Percentiles rank a stretch among this genome's conserved stretches.
phyloP scores from a whole-genome alignment of 768 basidiomycete species.

The Boletus tomentosulus region DNA sequence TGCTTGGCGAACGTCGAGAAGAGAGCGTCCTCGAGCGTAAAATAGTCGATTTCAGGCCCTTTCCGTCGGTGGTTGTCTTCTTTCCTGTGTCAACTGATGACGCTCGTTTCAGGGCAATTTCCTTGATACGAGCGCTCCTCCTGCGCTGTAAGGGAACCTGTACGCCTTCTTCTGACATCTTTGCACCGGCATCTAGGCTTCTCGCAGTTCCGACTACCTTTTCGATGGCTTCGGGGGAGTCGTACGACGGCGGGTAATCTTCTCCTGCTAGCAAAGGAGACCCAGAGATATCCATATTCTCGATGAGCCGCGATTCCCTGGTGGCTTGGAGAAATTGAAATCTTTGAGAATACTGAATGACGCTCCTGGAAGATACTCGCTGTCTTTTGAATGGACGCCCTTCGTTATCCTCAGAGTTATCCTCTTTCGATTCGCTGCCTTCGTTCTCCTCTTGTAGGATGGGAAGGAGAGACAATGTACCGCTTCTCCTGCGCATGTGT shows the following conservation, averaged over 20 bases:
- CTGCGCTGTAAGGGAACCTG: conserved; percentile 10
- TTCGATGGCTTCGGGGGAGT: not conserved
- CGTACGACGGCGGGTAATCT: not conserved
- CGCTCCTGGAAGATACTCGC: conserved; percentile 2
- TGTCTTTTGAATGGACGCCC: conserved; percentile 22
- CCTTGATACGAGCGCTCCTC: conserved; percentile 24
- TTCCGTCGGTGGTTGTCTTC: not conserved
- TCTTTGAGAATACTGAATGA: not conserved
- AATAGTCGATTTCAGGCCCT: conserved; percentile 6
- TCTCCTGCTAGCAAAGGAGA: conserved; percentile 18
- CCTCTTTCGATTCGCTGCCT: conserved; percentile 9
- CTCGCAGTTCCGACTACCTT: not conserved
- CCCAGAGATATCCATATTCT: conserved; percentile 25
- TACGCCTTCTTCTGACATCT: not conserved
- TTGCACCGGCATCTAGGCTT: not conserved
- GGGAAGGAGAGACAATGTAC: conserved; percentile 11
- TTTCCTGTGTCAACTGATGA: conserved; percentile 4
- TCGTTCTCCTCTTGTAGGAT: conserved; percentile 30
- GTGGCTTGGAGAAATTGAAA: not conserved
- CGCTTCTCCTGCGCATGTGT: conserved; percentile 6
- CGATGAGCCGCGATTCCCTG: conserved; percentile 20
- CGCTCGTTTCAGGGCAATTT: conserved; percentile 10
- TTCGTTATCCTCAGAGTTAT: conserved; percentile 5
- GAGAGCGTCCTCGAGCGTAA: conserved; percentile 10
- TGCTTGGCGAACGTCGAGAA: not conserved